phyloP scores from a whole-genome alignment of 192 early-diverging fungal genomes.

The Backusella parvicylindrica region DNA sequence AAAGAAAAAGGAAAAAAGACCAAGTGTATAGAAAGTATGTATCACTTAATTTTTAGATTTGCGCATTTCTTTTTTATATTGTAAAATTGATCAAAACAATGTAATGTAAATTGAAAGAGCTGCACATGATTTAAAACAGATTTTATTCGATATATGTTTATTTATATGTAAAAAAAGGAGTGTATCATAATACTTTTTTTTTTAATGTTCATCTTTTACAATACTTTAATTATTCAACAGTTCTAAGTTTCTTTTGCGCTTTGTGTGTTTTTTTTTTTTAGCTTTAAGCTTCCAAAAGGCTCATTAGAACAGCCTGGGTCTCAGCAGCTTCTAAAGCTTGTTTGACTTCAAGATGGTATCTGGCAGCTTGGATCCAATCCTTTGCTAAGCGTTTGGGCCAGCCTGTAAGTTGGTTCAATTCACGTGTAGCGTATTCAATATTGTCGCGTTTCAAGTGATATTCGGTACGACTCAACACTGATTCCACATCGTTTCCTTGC shows the following conservation, averaged over 20 bases:
- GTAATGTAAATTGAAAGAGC: background rate
- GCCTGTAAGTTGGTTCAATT: slow-evolving; percentile 86
- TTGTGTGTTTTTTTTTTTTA: background rate
- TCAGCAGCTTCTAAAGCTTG: slow-evolving; percentile 72
- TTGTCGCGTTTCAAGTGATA: slow-evolving; percentile 69
- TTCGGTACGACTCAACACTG: slow-evolving; percentile 71
- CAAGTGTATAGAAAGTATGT: background rate
- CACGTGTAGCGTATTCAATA: slow-evolving; percentile 77
- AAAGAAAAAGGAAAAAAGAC: background rate
- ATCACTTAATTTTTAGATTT: background rate
- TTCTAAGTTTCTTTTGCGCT: background rate
- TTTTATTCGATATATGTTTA: background rate
- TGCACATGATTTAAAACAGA: background rate
- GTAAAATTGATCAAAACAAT: background rate
- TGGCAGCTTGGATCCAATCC: slow-evolving; percentile 82
- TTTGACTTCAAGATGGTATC: slow-evolving; percentile 76
- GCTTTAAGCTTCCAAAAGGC: background rate
- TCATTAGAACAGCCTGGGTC: background rate
- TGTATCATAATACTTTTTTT: background rate
- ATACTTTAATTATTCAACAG: background rate
- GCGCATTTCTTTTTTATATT: background rate
- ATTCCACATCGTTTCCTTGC: slow-evolving; percentile 76
- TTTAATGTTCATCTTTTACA: background rate
- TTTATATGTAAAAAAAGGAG: background rate
- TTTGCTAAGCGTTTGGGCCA: slow-evolving; percentile 81